Base-by-base conservation (phyloP, 2,329 filamentous ascomycete genomes). In the Penicillium psychrosexuale region DNA sequence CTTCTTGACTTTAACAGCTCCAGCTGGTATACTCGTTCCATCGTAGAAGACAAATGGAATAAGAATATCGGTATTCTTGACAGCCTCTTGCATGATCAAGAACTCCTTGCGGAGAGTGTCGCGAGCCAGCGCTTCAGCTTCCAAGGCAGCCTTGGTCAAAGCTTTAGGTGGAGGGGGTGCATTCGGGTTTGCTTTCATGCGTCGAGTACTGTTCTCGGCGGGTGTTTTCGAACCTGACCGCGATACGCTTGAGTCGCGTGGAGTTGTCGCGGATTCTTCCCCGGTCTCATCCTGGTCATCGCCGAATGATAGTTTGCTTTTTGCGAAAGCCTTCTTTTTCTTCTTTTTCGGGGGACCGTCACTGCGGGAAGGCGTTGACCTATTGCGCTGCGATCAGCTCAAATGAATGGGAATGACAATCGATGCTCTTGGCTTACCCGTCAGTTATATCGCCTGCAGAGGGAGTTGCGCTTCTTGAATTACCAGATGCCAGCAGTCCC, bases 41-140 rank as follows among this genome's bases (percentile, higher is more conserved):
- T 97, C 93, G 75, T 97, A 97, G 70, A 97, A 97, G 3, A 97
- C 90, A 72, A 97, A 99, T 0, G 94, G 94, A 31, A 99, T 87
- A 15, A 89, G 82, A 51, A 99, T 89, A 68, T 97, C 92, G 8
- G 91, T 92, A 19, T 85, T 84, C 75, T 95, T 96, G 61, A 97
- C 89, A 0, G 86, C 84, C 58, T 95, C 90, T 70, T 97, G 94
- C 55, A 93, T 82, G 9, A 79, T 79, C 43, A 96, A 72, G 66
- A 96, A 99, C 68, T 97, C 87, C 58, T 87, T 89, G 9, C 89
- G 82, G 47, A 93, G 76, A 13, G 82, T 75, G 64, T 94, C 90
- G 60, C 89, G 82, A 61, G 91, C 85, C 53, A 88, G 83, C 4
- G 91, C 89, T 72, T 96, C 93, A 24, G 86, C 85, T 37, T 91